Conservation (phyloP, 441 rosid species). For the Eutrema salsugineum region DNA sequence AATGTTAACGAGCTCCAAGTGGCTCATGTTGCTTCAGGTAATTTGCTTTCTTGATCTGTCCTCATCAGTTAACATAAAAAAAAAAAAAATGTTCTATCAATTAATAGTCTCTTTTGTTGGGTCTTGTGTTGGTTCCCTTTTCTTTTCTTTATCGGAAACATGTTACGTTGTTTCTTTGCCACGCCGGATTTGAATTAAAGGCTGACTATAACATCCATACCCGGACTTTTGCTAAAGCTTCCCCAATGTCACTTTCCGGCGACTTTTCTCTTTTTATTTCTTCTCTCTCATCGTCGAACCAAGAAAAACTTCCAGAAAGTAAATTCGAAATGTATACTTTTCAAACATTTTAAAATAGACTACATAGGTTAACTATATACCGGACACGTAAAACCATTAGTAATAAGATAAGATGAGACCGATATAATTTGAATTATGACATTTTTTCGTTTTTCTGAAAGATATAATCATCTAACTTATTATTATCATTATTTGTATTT, state of each 20-base stretch:
- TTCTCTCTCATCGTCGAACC: not conserved
- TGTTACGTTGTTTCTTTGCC: constrained; percentile 28
- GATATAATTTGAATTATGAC: not conserved
- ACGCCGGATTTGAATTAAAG: constrained; percentile 32
- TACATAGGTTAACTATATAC: not conserved
- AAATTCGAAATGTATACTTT: not conserved
- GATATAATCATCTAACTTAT: not conserved
- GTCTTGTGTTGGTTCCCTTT: constrained; percentile 1
- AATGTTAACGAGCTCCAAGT: constrained; percentile 2
- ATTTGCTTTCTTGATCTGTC: constrained; percentile 11
- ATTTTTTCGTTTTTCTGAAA: not conserved
- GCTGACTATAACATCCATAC: constrained; percentile 8
- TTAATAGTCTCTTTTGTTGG: constrained; percentile 7
- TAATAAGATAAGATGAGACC: not conserved
- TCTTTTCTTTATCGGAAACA: constrained; percentile 2
- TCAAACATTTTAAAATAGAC: not conserved
- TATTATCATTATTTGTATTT: not conserved
- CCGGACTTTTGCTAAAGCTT: constrained; percentile 31
- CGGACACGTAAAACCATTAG: not conserved
- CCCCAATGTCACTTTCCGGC: constrained; percentile 27
- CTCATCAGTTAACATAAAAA: constrained; percentile 1
- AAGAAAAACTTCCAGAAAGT: not conserved
- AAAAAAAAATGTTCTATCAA: too few species aligned
- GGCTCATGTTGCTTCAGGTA: constrained; percentile 10
- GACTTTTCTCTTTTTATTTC: not conserved